Base-by-base conservation (phyloP, 495 filamentous ascomycete species). In the Penicillium angulare region DNA sequence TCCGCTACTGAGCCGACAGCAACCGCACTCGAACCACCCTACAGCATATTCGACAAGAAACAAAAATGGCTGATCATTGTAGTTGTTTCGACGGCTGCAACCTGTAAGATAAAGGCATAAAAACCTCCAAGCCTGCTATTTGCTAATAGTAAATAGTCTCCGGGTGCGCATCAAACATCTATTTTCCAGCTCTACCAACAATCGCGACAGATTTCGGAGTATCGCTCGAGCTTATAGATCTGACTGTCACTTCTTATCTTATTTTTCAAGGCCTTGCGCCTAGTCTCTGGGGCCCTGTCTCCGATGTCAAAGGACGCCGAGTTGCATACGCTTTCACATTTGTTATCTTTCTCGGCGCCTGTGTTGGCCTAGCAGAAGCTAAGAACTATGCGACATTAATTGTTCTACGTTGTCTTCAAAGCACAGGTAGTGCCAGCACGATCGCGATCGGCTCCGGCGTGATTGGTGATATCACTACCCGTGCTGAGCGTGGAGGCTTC, bases 361-460 rank as follows among this genome's bases (percentile, higher is more conserved):
- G 72, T 40, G 66, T 81, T 36, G 77, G 77, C 0, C 57, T 81
- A 0, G 77, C 78, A 24, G 48, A 70, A 29, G 69, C 69, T 1
- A 67, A 63, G 34, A 73, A 72, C 22, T 82, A 77, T 50, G 68
- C 72, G 2, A 66, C 67, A 0, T 65, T 82, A 0, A 58, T 80
- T 6, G 61, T 75, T 7, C 60, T 82, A 15, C 54, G 79, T 48
- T 75, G 73, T 29, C 52, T 82, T 4, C 79, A 81, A 53, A 76
- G 71, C 45, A 67, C 72, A 1, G 79, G 79, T 0, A 76, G 74
- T 49, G 74, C 76, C 1, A 75, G 73, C 44, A 81, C 80, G 0
- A 77, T 82, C 36, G 73, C 79, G 1, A 72, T 84, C 31, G 80
- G 78, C 1, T 73, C 74, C 1, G 81, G 79, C 5, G 81, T 84